phyloP scores from a whole-genome alignment of 1,284 basidiomycete genomes.

The Pulveroboletus ridleyi region DNA sequence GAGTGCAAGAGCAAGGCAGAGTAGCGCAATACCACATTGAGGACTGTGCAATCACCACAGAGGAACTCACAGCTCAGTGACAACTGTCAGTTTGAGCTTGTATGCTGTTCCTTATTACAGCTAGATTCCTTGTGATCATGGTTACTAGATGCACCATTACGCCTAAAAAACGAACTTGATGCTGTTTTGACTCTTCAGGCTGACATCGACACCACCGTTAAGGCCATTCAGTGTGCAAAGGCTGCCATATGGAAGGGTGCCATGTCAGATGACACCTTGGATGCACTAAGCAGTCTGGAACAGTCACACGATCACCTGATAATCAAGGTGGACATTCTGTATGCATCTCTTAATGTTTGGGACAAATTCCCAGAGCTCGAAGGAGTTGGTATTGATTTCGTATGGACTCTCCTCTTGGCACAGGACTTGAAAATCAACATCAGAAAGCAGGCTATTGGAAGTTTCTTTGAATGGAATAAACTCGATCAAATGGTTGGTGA shows the following conservation, averaged over 20 bases:
- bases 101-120: not conserved
- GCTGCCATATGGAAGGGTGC: conserved; percentile 13
- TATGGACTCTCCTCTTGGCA: conserved; percentile 39
- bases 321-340: conserved; percentile 34
- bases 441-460: conserved; percentile 39
- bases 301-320: conserved; percentile 17
- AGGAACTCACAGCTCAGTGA: not conserved
- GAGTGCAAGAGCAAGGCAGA: conserved; percentile 1
- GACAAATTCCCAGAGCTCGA: conserved; percentile 41
- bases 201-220: not conserved
- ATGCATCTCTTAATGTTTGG: conserved; percentile 43
- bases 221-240: conserved; percentile 30
- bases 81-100: not conserved
- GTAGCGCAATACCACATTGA: not conserved
- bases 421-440: conserved; percentile 47
- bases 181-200: conserved; percentile 34
- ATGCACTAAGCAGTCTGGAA: conserved; percentile 5
- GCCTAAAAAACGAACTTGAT: conserved; percentile 43
- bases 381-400: conserved; percentile 38
- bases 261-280: conserved; percentile 5
- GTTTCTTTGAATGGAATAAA: conserved; percentile 46
- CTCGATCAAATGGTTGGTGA: conserved; percentile 43
- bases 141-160: conserved; percentile 39
- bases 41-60: not conserved
- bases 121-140: not conserved